Percentiles rank a stretch among this genome's conserved stretches.
Conservation (phyloP, 2,329 filamentous ascomycete genomes). For the Teratosphaeria gauchensis region DNA sequence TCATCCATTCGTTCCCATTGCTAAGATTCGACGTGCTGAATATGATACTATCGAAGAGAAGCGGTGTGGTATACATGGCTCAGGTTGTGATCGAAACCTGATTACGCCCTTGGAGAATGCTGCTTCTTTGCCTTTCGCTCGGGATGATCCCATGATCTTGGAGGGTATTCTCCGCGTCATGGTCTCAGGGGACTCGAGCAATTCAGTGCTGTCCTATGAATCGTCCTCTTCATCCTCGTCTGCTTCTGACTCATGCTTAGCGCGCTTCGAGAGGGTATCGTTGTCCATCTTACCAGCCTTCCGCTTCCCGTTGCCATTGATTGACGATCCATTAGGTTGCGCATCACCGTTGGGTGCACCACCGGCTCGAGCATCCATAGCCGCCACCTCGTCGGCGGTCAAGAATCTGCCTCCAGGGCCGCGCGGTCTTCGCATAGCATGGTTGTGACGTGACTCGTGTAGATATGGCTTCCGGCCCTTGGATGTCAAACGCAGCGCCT, state of each 20-base stretch:
- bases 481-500: slow-evolving; percentile 79
- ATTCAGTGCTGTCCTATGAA: slow-evolving; percentile 3
- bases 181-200: not conserved
- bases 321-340: slow-evolving; percentile 2
- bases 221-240: slow-evolving; percentile 34
- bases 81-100: not conserved
- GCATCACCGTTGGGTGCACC: not conserved
- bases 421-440: slow-evolving; percentile 90
- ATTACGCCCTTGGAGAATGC: not conserved
- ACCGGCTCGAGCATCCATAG: slow-evolving; percentile 51
- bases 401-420: slow-evolving; percentile 92
- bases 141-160: not conserved
- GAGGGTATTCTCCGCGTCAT: not conserved
- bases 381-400: slow-evolving; percentile 89
- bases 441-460: slow-evolving; percentile 94
- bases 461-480: slow-evolving; percentile 96
- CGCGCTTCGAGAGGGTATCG: slow-evolving; percentile 20
- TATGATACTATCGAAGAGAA: not conserved
- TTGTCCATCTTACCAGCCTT: slow-evolving; percentile 32
- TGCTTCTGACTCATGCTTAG: slow-evolving; percentile 20
- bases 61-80: not conserved
- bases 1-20: slow-evolving; percentile 3
- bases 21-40: not conserved
- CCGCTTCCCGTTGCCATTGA: slow-evolving; percentile 36
- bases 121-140: not conserved